phyloP scores from a whole-genome alignment of 2,329 filamentous ascomycete species.

The Colletotrichum musae region DNA sequence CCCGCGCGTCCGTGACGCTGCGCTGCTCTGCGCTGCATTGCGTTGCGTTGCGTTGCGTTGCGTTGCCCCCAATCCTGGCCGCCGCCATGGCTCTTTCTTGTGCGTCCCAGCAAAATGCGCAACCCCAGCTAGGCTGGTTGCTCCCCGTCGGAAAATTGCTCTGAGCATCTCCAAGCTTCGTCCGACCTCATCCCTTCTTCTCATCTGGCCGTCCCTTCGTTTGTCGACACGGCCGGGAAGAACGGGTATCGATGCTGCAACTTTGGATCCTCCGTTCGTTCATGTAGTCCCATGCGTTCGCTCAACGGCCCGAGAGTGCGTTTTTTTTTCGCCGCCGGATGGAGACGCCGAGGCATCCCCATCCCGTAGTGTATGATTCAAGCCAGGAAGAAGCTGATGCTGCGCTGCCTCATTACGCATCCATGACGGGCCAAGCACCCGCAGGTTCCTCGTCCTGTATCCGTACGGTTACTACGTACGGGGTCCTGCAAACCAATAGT shows the following conservation, averaged over 20 bases:
- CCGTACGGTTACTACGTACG: no score
- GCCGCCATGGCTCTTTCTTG: conserved; percentile 29
- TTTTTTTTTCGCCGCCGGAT: no score
- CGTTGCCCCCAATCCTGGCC: conserved; percentile 7
- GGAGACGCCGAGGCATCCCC: not conserved
- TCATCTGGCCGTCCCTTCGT: conserved; percentile 2
- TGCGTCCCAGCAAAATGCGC: not conserved
- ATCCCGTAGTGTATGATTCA: not conserved
- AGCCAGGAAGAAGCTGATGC: not conserved
- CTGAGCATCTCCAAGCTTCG: conserved; percentile 17
- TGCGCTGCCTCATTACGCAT: conserved; percentile 15
- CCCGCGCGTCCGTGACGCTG: conserved; percentile 10
- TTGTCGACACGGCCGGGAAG: not conserved
- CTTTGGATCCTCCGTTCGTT: not conserved
- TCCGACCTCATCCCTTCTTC: conserved; percentile 24
- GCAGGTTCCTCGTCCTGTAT: conserved; percentile 30
- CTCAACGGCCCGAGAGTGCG: not conserved
- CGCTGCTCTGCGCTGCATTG: no score
- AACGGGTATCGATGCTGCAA: not conserved
- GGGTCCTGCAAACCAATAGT: no score
- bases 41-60: no score
- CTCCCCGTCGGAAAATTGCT: conserved; percentile 1
- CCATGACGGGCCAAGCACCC: conserved; percentile 12
- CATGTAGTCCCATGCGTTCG: conserved; percentile 1
- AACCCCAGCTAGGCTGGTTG: conserved; percentile 14